Evolutionary conservation across 2,329 filamentous ascomycete species (phyloP).

Genomic region (Microsporum audouinii): DNA sequence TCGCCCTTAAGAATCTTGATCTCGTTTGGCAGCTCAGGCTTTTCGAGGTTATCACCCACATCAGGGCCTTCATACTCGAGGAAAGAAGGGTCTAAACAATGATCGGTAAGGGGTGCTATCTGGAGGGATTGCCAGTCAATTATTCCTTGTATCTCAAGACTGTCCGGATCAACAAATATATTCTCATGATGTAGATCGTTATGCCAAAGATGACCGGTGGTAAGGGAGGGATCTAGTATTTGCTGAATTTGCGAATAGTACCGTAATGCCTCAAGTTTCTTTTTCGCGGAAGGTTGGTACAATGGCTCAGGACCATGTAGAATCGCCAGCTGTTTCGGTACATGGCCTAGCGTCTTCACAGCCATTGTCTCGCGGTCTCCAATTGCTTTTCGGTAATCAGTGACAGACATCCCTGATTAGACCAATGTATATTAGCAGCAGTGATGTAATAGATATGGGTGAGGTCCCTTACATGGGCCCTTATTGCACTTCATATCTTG

Average conservation of each 20-base stretch:
- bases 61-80: constrained; percentile 22
- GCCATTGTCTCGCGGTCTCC: constrained; percentile 1
- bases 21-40: constrained; percentile 11
- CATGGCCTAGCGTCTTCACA: neutral
- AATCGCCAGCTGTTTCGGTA: constrained; percentile 8
- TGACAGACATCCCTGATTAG: neutral
- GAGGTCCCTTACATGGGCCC: constrained; percentile 7
- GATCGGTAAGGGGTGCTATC: constrained; percentile 22
- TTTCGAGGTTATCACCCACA: constrained; percentile 18
- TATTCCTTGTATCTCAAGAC: constrained; percentile 20
- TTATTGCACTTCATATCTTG: neutral
- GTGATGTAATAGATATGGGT: neutral
- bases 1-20: constrained; percentile 2
- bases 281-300: constrained; percentile 17
- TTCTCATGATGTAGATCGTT: constrained; percentile 23
- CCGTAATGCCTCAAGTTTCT: constrained; percentile 19
- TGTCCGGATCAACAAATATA: constrained; percentile 25
- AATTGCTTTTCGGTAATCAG: constrained; percentile 6
- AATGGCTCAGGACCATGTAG: constrained; percentile 11
- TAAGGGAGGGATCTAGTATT: constrained; percentile 8
- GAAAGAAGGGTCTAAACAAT: constrained; percentile 20
- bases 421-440: neutral
- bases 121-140: constrained; percentile 26
- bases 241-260: constrained; percentile 14
- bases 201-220: constrained; percentile 21